Evolutionary conservation across 352 stramenopile species (phyloP).

Genomic region (Globisporangium viniferum): DNA sequence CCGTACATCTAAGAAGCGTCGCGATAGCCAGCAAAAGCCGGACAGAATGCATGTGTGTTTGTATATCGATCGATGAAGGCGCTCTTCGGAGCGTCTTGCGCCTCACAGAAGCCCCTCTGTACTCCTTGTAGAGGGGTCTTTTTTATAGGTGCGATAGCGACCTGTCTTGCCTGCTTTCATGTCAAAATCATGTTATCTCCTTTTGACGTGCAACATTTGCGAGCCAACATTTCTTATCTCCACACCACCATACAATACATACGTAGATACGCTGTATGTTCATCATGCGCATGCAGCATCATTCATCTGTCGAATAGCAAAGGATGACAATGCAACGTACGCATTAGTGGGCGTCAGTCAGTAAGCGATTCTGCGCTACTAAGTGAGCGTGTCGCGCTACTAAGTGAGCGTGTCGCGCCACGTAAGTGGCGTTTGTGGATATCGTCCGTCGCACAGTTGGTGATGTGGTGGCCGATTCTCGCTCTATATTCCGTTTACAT

Average conservation of each 20-base stretch:
- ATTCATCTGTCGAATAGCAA: background rate
- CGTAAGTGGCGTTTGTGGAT: background rate
- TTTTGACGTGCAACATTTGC: slow-evolving; percentile 23
- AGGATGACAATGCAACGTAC: background rate
- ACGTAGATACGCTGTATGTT: background rate
- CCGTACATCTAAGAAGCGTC: too few species aligned
- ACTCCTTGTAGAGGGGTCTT: slow-evolving; percentile 17
- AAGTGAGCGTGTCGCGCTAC: background rate
- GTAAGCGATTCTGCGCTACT: too few species aligned
- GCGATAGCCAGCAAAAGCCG: too few species aligned
- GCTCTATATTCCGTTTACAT: background rate
- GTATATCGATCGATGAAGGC: background rate
- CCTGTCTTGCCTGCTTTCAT: slow-evolving; percentile 23
- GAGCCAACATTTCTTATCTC: slow-evolving; percentile 11
- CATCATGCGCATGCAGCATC: background rate
- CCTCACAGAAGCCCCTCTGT: slow-evolving; percentile 19
- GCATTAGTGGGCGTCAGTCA: background rate
- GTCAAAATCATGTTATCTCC: slow-evolving; percentile 18
- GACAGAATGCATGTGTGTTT: background rate
- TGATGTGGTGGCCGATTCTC: background rate
- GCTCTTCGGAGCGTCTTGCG: background rate
- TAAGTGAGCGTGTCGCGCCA: background rate
- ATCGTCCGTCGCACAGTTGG: background rate
- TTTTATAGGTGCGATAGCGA: slow-evolving; percentile 18
- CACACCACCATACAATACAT: background rate